phyloP scores from a whole-genome alignment of 1,139 yeast genomes.

The Yamadazyma pseudoaaseri region DNA sequence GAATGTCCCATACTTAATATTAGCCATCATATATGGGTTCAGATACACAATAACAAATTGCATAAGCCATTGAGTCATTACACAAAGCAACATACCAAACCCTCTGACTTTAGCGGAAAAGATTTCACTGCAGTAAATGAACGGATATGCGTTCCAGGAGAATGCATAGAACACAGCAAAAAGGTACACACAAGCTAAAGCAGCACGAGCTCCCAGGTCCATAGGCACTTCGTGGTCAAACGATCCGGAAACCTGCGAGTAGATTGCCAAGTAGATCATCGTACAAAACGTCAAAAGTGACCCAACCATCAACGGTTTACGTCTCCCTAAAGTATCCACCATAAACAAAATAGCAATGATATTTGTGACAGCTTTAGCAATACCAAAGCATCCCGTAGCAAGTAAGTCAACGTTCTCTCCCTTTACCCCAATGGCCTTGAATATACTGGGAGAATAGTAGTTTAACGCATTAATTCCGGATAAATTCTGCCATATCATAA shows the following conservation, averaged over 20 bases:
- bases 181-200: conserved; percentile 44
- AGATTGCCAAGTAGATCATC: conserved; percentile 51
- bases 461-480: conserved; percentile 30
- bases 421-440: conserved; percentile 12
- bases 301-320: conserved; percentile 39
- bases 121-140: conserved; percentile 42
- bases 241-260: conserved; percentile 24
- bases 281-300: conserved; percentile 38
- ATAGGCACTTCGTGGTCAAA: conserved; percentile 37
- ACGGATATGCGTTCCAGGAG: conserved; percentile 48
- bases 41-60: conserved; percentile 41
- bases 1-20: conserved; percentile 41
- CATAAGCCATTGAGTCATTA: conserved; percentile 44
- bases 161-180: conserved; percentile 45
- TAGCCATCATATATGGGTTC: conserved; percentile 36
- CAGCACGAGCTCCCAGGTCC: conserved; percentile 42
- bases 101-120: conserved; percentile 44
- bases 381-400: conserved; percentile 31
- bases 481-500: conserved; percentile 25
- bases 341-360: conserved; percentile 10
- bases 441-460: conserved; percentile 18
- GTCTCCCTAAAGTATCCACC: conserved; percentile 15
- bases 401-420: conserved; percentile 15
- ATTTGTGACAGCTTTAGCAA: conserved; percentile 14
- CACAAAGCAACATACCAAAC: conserved; percentile 43